phyloP scores from a whole-genome alignment of 768 basidiomycete genomes.

The Russula virescens region DNA sequence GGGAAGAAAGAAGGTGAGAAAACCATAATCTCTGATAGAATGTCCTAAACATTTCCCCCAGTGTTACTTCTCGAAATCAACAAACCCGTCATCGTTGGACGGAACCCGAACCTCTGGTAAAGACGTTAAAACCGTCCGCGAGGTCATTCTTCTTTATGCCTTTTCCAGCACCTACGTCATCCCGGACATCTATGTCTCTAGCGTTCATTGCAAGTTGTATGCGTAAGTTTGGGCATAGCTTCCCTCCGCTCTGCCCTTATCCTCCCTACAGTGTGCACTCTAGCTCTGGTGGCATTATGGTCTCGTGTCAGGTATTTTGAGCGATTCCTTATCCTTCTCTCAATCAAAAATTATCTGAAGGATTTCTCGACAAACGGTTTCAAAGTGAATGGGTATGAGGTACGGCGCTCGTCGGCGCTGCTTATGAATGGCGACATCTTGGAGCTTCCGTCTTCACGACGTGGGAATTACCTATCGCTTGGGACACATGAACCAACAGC shows the following conservation, averaged over 20 bases:
- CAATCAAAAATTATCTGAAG: constrained; percentile 32
- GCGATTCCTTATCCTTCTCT: background rate
- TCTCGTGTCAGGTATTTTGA: constrained; percentile 65
- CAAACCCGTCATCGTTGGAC: constrained; percentile 62
- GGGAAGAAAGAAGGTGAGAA: constrained; percentile 60
- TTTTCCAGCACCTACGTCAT: constrained; percentile 52
- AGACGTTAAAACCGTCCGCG: constrained; percentile 6
- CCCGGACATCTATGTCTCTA: constrained; percentile 57
- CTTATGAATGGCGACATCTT: constrained; percentile 73
- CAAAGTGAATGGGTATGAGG: constrained; percentile 59
- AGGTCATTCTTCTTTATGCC: background rate
- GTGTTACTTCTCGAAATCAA: constrained; percentile 56
- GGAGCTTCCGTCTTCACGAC: constrained; percentile 59
- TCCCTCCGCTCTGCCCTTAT: background rate
- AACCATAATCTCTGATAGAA: background rate
- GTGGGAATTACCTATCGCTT: constrained; percentile 32
- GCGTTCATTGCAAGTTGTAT: constrained; percentile 71
- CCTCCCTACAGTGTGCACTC: constrained; percentile 52
- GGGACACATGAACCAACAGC: background rate
- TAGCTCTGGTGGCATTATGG: constrained; percentile 62
- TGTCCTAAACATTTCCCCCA: constrained; percentile 26
- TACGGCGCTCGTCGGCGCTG: constrained; percentile 61
- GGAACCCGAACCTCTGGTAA: constrained; percentile 65
- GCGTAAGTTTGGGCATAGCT: constrained; percentile 43
- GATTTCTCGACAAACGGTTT: constrained; percentile 76